phyloP scores from a whole-genome alignment of 306 rosid genomes.

The Quercus engelmannii region DNA sequence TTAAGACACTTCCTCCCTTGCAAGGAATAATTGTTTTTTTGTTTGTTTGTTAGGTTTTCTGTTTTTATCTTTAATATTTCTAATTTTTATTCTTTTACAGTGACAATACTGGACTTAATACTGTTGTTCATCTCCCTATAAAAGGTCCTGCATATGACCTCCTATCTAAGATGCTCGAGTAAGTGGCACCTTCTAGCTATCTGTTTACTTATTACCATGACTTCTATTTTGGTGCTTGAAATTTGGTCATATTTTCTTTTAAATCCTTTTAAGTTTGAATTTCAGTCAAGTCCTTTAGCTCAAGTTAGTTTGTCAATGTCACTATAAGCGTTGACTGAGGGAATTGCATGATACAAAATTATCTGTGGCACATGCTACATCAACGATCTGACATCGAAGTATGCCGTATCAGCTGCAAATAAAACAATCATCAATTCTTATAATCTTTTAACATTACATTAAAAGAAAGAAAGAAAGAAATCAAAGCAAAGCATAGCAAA shows the following conservation, averaged over 20 bases:
- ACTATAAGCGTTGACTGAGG: background rate
- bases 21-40: background rate
- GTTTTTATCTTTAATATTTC: background rate
- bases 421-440: background rate
- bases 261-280: background rate
- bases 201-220: background rate
- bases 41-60: background rate
- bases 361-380: background rate
- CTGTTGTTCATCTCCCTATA: slow-evolving; percentile 69
- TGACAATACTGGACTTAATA: slow-evolving; percentile 66
- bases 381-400: background rate
- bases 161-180: slow-evolving; percentile 96
- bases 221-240: background rate
- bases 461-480: background rate
- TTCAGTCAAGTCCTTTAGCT: background rate
- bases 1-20: background rate
- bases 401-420: background rate
- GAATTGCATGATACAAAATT: background rate
- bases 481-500: background rate
- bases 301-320: background rate
- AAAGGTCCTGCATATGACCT: slow-evolving; percentile 91
- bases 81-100: slow-evolving; percentile 44
- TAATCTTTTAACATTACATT: background rate
- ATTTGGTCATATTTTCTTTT: background rate
- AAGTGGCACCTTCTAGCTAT: slow-evolving; percentile 42